Base-by-base conservation (phyloP, 345 rosid genomes). In the Raphanus sativus region DNA sequence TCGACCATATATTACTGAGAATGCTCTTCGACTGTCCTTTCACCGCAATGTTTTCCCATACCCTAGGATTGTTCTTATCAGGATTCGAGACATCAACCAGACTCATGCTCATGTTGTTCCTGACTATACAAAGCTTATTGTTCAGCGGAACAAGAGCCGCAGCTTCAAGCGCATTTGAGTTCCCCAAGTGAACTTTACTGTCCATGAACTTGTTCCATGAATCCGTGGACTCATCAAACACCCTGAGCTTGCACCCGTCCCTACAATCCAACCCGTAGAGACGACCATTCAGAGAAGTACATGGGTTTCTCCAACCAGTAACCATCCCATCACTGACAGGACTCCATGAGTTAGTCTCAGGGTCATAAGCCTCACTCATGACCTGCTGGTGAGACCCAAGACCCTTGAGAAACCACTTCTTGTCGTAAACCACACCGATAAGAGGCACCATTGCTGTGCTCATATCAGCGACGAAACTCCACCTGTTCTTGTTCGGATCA, bases 391-490 rank as follows among this genome's bases (percentile, higher is more conserved):
- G 97, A 56, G 93, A 85, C 3, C 97, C 98, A 52, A 91, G 87
- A 34, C 98, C 98, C 81, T 90, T 94, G 26, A 94, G 87, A 83
- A 90, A 90, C 98, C 98, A 94, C 76, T 89, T 94, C 11, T 91
- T 92, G 17, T 89, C 91, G 30, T 88, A 90, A 55, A 94, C 89
- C 30, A 94, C 98, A 62, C 98, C 97, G 40, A 92, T 92, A 66
- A 90, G 89, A 65, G 98, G 97, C 74, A 92, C 95, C 98, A 94
- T 94, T 42, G 98, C 97, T 0, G 98, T 94, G 76, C 95, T 92
- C 98, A 94, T 92, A 83, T 94, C 98, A 30, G 96, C 82, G 59
- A 94, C 80, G 69, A 92, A 90, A 85, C 86, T 89, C 98, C 98
- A 94, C 11, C 95, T 88, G 91, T 89, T 94, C 11, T 91, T 92